Evolutionary conservation across 2,329 filamentous ascomycete genomes (phyloP), one percentile per base, ranked within the genome.

Genomic region (Trichoderma koningiopsis): DNA sequence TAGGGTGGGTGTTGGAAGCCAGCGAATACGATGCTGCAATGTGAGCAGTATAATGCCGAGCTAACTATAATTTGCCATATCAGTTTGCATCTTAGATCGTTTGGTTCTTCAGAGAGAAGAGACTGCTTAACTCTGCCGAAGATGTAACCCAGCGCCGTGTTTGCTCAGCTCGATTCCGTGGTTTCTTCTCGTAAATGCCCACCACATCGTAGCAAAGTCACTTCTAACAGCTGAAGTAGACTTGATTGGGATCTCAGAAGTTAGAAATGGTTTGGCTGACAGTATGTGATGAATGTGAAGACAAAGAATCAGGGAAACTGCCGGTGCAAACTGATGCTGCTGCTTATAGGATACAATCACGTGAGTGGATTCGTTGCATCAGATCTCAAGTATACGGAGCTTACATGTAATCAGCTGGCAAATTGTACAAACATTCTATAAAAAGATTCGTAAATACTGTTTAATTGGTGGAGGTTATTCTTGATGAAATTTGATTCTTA

Each of bases 21-120:
- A n/a, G 24, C 10, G n/a, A n/a, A 8, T 5, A 11, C 4, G 13
- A 4, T 6, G 4, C 0, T 24, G 8, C n/a, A 0, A 22, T 13
- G 0, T 13, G 13, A 13, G 13, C n/a, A 24, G n/a, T 13, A 13
- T 5, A 24, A 13, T 49, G 47, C 10, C 43, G 47, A 49, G n/a
- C 13, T n/a, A 49, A 7, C n/a, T 24, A 24, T 1, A 2, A 24
- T 24, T 13, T 13, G 4, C 5, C 22, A 49, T 5, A 13, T 13
- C 6, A 24, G 47, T 24, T 24, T 2, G 10, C 24, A 13, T 22
- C 47, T n/a, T n/a, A 10, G 19, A 19, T 7, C 19, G 10, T 43
- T 43, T 19, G 14, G 1, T 43, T n/a, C 2, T 8, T 43, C 8
- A 0, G 5, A 19, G 40, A 43, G 47, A 13, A 43, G n/a, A 13